These are phyloP conservation scores for Mycena chlorophos DNA, from an alignment of 768 basidiomycete genomes.

Conservation along the genomic window DNA sequence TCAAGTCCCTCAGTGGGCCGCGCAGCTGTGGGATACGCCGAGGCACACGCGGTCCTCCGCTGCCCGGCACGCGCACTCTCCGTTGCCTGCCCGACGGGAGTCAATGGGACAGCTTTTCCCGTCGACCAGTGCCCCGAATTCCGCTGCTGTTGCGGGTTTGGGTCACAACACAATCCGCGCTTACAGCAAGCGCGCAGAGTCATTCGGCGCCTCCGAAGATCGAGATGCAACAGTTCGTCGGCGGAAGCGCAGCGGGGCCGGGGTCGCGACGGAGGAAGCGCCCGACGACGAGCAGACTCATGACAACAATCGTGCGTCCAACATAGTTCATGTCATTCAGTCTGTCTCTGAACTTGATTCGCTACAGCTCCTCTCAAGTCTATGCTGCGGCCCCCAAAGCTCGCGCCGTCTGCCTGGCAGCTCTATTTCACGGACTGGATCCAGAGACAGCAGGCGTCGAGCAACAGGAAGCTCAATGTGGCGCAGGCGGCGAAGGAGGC, in stretches of 20 bases:
- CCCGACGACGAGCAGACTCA: slow-evolving; percentile 35
- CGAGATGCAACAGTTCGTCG: slow-evolving; percentile 74
- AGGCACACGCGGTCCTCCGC: slow-evolving; percentile 40
- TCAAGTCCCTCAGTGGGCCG: slow-evolving; percentile 65
- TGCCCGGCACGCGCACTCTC: slow-evolving; percentile 51
- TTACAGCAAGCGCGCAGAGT: slow-evolving; percentile 70
- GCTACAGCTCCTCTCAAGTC: slow-evolving; percentile 68
- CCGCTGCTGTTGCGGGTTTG: slow-evolving; percentile 44
- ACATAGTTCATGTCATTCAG: slow-evolving; percentile 7
- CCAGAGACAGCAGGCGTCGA: slow-evolving; percentile 77
- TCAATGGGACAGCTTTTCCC: slow-evolving; percentile 58
- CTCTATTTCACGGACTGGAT: slow-evolving; percentile 96
- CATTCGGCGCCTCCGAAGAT: slow-evolving; percentile 59
- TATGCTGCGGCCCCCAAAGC: slow-evolving; percentile 80
- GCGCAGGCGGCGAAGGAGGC: slow-evolving; percentile 95
- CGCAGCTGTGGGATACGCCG: slow-evolving; percentile 63
- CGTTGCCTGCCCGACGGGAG: slow-evolving; percentile 47
- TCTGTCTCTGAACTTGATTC: slow-evolving; percentile 18
- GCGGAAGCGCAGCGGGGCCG: slow-evolving; percentile 47
- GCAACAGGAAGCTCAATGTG: slow-evolving; percentile 86
- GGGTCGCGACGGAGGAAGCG: slow-evolving; percentile 41
- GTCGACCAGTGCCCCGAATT: slow-evolving; percentile 72
- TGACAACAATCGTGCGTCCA: slow-evolving; percentile 51
- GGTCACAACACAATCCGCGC: slow-evolving; percentile 50
- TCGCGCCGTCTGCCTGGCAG: slow-evolving; percentile 95